A percentile compares a stretch with the other conserved stretches of the same genome.
These are phyloP conservation scores for Ophiostoma australiae DNA, from an alignment of 2,329 filamentous ascomycete species.

Conservation along the genomic window DNA sequence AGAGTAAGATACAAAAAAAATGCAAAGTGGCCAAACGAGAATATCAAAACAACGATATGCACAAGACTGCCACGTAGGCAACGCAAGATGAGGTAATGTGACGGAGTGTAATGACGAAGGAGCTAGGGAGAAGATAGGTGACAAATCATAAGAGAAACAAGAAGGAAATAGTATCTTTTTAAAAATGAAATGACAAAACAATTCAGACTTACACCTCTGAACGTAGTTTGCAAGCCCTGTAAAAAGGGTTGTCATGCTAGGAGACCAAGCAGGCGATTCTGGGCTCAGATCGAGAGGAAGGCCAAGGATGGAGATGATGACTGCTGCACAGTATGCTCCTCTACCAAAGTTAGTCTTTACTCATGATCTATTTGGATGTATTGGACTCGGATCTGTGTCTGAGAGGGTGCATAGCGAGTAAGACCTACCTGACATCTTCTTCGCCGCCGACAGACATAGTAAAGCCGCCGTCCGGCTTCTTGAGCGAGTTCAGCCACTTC, in stretches of 20 bases:
- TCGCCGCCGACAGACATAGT: constrained; percentile 81
- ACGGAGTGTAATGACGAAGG: not conserved
- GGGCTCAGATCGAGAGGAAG: constrained; percentile 73
- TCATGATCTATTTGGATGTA: not conserved
- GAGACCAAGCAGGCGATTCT: constrained; percentile 61
- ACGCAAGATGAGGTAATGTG: not conserved
- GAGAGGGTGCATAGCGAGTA: not conserved
- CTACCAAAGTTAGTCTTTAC: constrained; percentile 33
- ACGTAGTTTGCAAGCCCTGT: constrained; percentile 75
- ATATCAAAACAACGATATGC: constrained; percentile 15
- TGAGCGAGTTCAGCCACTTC: constrained; percentile 82
- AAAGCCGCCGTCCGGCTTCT: constrained; percentile 86
- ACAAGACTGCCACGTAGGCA: constrained; percentile 23
- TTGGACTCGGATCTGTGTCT: not conserved
- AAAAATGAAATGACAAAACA: constrained; percentile 22
- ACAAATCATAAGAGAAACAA: not conserved
- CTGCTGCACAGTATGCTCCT: constrained; percentile 86
- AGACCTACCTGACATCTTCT: constrained; percentile 75
- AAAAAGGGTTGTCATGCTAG: constrained; percentile 60
- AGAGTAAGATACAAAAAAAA: not conserved
- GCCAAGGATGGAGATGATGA: constrained; percentile 73
- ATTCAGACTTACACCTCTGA: constrained; percentile 60
- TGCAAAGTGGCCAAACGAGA: constrained; percentile 9
- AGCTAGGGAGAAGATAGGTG: not conserved
- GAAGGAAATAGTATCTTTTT: not conserved